Base-by-base conservation (phyloP, 1,139 yeast species). In the Zygotorulaspora mrakii region DNA sequence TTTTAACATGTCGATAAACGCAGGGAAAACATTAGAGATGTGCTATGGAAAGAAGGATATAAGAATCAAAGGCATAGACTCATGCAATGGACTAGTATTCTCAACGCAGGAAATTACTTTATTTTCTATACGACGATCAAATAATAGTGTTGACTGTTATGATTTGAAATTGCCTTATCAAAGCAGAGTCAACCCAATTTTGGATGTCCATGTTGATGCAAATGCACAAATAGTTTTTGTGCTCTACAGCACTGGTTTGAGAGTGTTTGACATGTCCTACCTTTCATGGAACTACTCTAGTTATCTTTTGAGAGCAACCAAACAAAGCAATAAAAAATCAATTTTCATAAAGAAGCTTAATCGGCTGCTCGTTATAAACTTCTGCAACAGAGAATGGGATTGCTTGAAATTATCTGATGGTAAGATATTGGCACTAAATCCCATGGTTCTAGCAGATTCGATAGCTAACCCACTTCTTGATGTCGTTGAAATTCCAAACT, bases 351-450 rank as follows among this genome's bases (percentile, higher is more conserved):
- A 39, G 21, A 52, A 46, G 17, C 39, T 59, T 11, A 56, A 55
- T 26, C 39, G 64, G 28, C 47, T 59, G 50, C 44, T 58, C 4
- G 46, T 58, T 8, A 33, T 48, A 5, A 56, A 52, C 30, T 33
- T 45, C 10, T 47, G 48, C 17, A 41, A 47, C 10, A 39, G 45
- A 5, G 52, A 51, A 17, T 53, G 61, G 54, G 53, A 55, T 31
- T 53, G 57, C 34, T 35, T 56, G 13, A 58, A 55, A 36, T 33
- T 57, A 18, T 47, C 44, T 7, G 55, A 53, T 38, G 61, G 62
- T 7, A 57, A 52, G 37, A 37, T 45, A 1, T 31, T 54, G 29
- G 20, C 49, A 2, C 37, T 58, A 14, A 47, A 52, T 30, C 40
- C 49, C 11, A 13, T 41, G 16, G 41, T 45, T 12, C 45, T 47